Percentiles rank a stretch among this genome's conserved stretches.
Conservation (phyloP, 257 asterid genomes). For the Jacaranda copaia region DNA sequence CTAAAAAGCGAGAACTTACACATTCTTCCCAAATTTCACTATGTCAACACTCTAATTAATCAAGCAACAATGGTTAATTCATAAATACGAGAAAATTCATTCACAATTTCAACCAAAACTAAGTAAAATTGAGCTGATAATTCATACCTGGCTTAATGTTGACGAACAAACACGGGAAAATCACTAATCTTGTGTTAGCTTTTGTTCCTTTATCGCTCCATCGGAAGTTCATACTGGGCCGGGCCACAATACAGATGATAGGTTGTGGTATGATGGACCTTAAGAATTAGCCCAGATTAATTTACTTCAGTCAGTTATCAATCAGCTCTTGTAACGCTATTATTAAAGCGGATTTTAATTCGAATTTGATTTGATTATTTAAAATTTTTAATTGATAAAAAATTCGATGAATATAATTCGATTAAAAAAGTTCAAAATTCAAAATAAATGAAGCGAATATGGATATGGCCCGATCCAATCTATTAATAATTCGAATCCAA, state of each 20-base stretch:
- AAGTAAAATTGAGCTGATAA: background rate
- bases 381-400: too few species aligned
- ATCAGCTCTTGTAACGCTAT: background rate
- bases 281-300: background rate
- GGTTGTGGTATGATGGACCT: background rate
- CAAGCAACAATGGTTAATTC: background rate
- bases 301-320: background rate
- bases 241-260: background rate
- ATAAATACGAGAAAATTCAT: background rate
- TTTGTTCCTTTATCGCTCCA: background rate
- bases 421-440: too few species aligned
- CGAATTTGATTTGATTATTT: too few species aligned
- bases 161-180: background rate
- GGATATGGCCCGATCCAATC: too few species aligned
- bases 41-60: background rate
- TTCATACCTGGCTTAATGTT: background rate
- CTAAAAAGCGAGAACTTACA: background rate
- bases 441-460: too few species aligned
- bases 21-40: slow-evolving; percentile 4
- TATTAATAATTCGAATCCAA: too few species aligned
- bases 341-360: too few species aligned
- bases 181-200: background rate
- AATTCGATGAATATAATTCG: too few species aligned
- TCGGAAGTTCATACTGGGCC: background rate
- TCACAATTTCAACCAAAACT: background rate